Conservation (phyloP, 148 eudicot genomes). For the Persicaria maculosa region DNA sequence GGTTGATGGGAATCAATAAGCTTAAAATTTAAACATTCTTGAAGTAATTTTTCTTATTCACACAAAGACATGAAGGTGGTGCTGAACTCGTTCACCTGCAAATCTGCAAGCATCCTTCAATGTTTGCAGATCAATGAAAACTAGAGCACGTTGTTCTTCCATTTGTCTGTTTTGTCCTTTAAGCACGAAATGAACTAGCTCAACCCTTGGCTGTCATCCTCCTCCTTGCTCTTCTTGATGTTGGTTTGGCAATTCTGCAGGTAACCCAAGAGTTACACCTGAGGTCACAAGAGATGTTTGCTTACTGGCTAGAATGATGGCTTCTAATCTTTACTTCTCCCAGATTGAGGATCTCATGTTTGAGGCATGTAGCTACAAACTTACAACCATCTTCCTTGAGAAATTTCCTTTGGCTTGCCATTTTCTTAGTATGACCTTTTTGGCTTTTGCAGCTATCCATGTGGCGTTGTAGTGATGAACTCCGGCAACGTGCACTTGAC, state of each 20-base stretch:
- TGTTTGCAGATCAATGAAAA: background rate
- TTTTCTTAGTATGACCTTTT: slow-evolving; percentile 1
- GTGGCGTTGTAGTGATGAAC: slow-evolving; percentile 98
- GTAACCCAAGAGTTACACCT: slow-evolving; percentile 98
- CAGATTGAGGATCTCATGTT: slow-evolving; percentile 99
- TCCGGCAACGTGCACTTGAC: slow-evolving; percentile 68
- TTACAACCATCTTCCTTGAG: background rate
- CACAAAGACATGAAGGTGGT: slow-evolving; percentile 5
- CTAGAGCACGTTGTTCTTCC: background rate
- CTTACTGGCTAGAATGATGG: slow-evolving; percentile 98
- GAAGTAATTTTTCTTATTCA: background rate
- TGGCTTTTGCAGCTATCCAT: slow-evolving; percentile 64
- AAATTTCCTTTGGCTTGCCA: slow-evolving; percentile 2
- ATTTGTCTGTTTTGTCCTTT: background rate
- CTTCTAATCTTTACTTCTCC: slow-evolving; percentile 91
- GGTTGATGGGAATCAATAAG: background rate
- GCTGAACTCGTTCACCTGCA: background rate
- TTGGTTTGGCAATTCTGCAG: slow-evolving; percentile 21
- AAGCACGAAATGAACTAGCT: background rate
- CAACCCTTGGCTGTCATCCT: background rate
- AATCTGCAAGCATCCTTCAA: background rate
- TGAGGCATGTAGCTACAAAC: slow-evolving; percentile 46
- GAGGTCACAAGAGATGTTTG: slow-evolving; percentile 99
- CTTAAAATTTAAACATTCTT: background rate
- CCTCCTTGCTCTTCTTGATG: background rate